Evolutionary conservation across 106 monocot species (phyloP), one percentile per base, ranked within the genome.

Genomic region (Acorus calamus): DNA sequence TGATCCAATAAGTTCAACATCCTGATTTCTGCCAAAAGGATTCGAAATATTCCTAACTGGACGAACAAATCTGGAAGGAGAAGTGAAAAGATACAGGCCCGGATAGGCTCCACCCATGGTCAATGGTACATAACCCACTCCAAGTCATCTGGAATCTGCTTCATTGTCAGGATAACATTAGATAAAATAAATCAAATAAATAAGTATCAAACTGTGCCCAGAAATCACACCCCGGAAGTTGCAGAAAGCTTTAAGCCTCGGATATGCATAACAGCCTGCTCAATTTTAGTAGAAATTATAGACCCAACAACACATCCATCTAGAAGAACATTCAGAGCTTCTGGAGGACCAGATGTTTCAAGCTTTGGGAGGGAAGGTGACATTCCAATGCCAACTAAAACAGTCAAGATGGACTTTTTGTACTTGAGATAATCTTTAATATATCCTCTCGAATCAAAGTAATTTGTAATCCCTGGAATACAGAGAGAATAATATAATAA

Each of bases 291-390:
- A 45, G 87, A 78, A 53, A 83, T 56, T 74, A 96, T 82, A 51
- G 85, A 87, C n/a, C 96, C 96, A 53, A 88, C 65, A 53, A 91
- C 67, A 73, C 91, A 79, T 42, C 96, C 96, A 85, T 96, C 96
- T 59, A 96, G 63, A 64, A 88, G 73, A 74, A 96, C 91, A 72
- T 75, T 69, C 53, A 96, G 77, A 59, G 85, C 77, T 61, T 91
- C 87, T 46, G 96, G 96, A 53, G 91, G 87, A 53, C 86, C 96
- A 66, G 82, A 66, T 46, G 66, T 79, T 67, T 87, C 96, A 74
- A 96, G 71, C 73, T 72, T 84, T 8, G 87, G 80, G 42, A 64
- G n/a, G 46, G 78, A 72, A 6, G 79, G 73, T 11, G 68, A 78
- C 96, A 96, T 91, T 53, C 96, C 96, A 70, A 88, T 74, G 5